Evolutionary conservation across 169 alveolate species (phyloP), one percentile per base, ranked within the genome.

Genomic region (Plasmodium gallinaceum): DNA sequence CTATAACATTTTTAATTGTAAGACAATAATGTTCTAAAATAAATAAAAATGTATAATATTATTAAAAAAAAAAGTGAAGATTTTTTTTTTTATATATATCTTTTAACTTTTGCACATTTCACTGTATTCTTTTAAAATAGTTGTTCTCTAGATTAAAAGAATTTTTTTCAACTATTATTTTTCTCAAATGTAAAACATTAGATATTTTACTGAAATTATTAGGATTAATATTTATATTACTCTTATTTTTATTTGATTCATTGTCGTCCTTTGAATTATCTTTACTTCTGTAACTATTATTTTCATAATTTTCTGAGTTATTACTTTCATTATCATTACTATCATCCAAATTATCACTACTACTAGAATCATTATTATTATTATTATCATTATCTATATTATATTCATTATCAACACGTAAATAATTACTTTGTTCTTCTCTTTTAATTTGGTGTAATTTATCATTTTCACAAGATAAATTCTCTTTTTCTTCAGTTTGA

Each of bases 111-210:
- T 66, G 43, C 75, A 46, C 24, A 78, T 62, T 43, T 78, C 89
- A 57, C 48, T 64, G 32, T 65, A 78, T 70, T 78, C 89, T 60
- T 78, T 78, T 26, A 78, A 58, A 78, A 43, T 78, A 78, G 26
- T 78, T 78, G 51, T 78, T 78, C 26, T 78, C 89, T 45, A 62
- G 64, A 24, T 78, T 78, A 57, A 58, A 62, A 37, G 20, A 45
- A 37, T 68, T 69, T 75, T 78, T 78, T 64, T 78, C 89, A 57
- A 39, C 64, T 78, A 78, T 78, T 24, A 78, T 66, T 65, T 78
- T 78, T 51, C 78, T 68, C 18, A 64, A 20, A 70, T 64, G 65
- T 57, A 64, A 69, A 24, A 78, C 74, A 48, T 78, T 78, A 22
- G 89, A 78, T 45, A 78, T 32, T 68, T 69, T 78, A 69, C 48